Evolutionary conservation across 441 rosid genomes (phyloP), one percentile per base, ranked within the genome.

Genomic region (Gossypium trilobum): DNA sequence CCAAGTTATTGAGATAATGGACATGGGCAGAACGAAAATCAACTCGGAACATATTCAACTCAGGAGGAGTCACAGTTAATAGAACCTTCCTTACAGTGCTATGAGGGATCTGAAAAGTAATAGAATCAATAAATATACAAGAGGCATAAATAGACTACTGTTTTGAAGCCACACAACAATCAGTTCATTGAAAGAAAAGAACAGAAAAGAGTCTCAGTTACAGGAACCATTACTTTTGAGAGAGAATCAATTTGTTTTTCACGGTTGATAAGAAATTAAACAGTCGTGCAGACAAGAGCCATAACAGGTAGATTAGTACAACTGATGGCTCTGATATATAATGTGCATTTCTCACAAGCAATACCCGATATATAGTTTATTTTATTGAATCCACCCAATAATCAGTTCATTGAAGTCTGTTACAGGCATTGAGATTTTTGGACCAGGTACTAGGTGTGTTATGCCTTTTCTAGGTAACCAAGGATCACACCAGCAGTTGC

Each of bases 1-100:
- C 99, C 85, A 96, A 81, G 83, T 96, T 91, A 84, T 91, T 96
- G 75, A 96, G 91, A 87, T 88, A 96, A 79, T 90, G 90, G 78
- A 96, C 98, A 86, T 90, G 89, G 70, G 74, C 73, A n/a, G 98
- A 96, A 78, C 99, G 97, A 73, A 90, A 96, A 83, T 96, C 98
- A 76, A 96, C 83, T 74, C 99, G 90, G 76, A 89, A 82, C 74
- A 80, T 82, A 80, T 79, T 86, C 55, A 95, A 89, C 82, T 91
- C 99, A 2, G 93, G 83, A 79, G 90, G 91, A 67, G 93, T 78
- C 73, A 82, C 70, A 69, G 88, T 80, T 70, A 89, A 85, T 68
- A 96, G 79, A 70, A 96, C 97, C 77, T 86, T 91, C 74, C 83
- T 74, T 58, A 85, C 80, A 70, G 88, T 79, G 80, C 78, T 74